phyloP scores from a whole-genome alignment of 2,329 filamentous ascomycete genomes.

The Penicillium capsulatum region DNA sequence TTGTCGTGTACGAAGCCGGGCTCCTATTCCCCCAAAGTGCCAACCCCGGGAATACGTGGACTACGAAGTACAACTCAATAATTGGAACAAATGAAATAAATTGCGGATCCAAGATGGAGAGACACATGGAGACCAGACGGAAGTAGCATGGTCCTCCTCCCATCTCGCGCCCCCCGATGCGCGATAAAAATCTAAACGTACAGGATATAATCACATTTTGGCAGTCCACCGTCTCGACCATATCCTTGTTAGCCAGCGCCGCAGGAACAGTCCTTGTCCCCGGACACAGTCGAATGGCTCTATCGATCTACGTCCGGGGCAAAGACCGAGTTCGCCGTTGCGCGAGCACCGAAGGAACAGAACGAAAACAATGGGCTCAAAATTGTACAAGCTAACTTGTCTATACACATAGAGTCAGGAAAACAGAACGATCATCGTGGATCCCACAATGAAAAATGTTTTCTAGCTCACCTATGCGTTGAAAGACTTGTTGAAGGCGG shows the following conservation, averaged over 20 bases:
- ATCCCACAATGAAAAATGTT: conserved; percentile 29
- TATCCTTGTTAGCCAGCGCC: background rate
- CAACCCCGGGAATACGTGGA: no score
- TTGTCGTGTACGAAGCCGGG: no score
- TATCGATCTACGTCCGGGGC: conserved; percentile 31
- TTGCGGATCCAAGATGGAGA: conserved; percentile 26
- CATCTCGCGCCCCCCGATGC: conserved; percentile 28
- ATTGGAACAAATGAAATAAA: conserved; percentile 35
- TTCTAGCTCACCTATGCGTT: conserved; percentile 41
- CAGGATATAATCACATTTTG: conserved; percentile 41
- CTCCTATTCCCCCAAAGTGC: no score
- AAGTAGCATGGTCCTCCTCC: conserved; percentile 26
- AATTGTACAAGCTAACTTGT: conserved; percentile 46
- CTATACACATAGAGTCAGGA: conserved; percentile 43
- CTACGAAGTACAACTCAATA: conserved; percentile 2
- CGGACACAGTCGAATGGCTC: conserved; percentile 21
- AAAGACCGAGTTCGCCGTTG: conserved; percentile 11
- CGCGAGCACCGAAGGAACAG: conserved; percentile 27
- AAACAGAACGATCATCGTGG: conserved; percentile 37
- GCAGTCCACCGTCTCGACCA: conserved; percentile 15
- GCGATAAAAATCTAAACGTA: conserved; percentile 40
- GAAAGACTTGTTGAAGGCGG: conserved; percentile 93
- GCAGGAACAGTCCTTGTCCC: conserved; percentile 13
- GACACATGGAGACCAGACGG: conserved; percentile 26
- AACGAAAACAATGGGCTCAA: conserved; percentile 41